Percentiles rank a stretch among this genome's conserved stretches.
These are phyloP conservation scores for Chaetoceros tenuissimus DNA, from an alignment of 108 stramenopile genomes.

Conservation along the genomic window DNA sequence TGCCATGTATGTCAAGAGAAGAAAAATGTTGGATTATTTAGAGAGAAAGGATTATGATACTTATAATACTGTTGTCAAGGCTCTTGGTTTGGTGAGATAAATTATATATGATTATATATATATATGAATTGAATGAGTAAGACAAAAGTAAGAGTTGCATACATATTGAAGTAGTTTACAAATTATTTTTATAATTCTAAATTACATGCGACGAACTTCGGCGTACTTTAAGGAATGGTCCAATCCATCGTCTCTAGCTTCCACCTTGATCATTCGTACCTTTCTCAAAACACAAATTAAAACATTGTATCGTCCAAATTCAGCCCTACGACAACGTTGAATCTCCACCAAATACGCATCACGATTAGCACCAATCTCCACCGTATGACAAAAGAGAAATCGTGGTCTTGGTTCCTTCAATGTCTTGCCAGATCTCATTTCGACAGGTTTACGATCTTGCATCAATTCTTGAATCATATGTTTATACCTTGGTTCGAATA, in stretches of 20 bases:
- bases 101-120: too few relatives aligned
- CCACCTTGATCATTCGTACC: too few relatives aligned
- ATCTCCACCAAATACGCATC: not conserved
- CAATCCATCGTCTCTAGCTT: too few relatives aligned
- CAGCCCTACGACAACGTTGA: not conserved
- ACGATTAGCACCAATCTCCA: not conserved
- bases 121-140: too few relatives aligned
- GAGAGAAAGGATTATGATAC: slow-evolving; percentile 83
- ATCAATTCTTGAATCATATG: not conserved
- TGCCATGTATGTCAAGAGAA: slow-evolving; percentile 67
- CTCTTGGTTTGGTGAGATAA: slow-evolving; percentile 66
- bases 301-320: not conserved
- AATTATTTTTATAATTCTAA: too few relatives aligned
- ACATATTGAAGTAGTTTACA: too few relatives aligned
- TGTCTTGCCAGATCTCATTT: not conserved
- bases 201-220: too few relatives aligned
- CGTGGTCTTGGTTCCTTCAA: not conserved
- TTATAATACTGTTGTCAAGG: slow-evolving; percentile 79
- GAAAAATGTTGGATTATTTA: slow-evolving; percentile 88
- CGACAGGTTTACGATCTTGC: not conserved
- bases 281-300: not conserved
- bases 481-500: not conserved
- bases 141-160: too few relatives aligned
- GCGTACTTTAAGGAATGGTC: too few relatives aligned
- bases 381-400: not conserved